Conservation (phyloP, 2,329 filamentous ascomycete species). For the Rosellinia necatrix region DNA sequence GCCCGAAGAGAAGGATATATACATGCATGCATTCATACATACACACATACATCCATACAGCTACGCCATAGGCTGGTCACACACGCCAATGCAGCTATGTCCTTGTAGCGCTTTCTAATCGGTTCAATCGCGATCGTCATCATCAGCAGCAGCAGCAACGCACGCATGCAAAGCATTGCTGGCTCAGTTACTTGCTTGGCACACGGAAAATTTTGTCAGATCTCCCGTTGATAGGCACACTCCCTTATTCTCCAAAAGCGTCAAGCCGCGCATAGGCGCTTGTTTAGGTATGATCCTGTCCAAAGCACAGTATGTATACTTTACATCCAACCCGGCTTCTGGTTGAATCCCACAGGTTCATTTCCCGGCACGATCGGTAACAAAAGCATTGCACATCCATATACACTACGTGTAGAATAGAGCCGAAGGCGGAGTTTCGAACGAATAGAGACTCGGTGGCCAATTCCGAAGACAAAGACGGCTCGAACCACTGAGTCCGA, state of each 20-base stretch:
- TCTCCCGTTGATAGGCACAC: background rate
- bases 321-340: background rate
- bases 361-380: background rate
- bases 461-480: too few relatives aligned
- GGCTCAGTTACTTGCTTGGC: slow-evolving; percentile 17
- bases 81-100: too few relatives aligned
- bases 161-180: slow-evolving; percentile 16
- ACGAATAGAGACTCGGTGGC: too few relatives aligned
- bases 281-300: background rate
- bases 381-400: background rate
- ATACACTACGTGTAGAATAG: too few relatives aligned
- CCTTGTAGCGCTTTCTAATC: background rate
- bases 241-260: background rate
- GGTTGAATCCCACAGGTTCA: background rate
- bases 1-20: background rate
- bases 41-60: too few relatives aligned
- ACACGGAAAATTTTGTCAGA: slow-evolving; percentile 9
- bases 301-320: too few relatives aligned
- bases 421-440: too few relatives aligned
- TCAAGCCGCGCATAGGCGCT: too few relatives aligned
- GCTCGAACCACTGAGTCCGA: too few relatives aligned
- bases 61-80: too few relatives aligned
- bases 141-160: background rate
- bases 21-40: too few relatives aligned
- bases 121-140: slow-evolving; percentile 8